Conservation (phyloP, 2,329 filamentous ascomycete species). For the Fusarium euwallaceae region DNA sequence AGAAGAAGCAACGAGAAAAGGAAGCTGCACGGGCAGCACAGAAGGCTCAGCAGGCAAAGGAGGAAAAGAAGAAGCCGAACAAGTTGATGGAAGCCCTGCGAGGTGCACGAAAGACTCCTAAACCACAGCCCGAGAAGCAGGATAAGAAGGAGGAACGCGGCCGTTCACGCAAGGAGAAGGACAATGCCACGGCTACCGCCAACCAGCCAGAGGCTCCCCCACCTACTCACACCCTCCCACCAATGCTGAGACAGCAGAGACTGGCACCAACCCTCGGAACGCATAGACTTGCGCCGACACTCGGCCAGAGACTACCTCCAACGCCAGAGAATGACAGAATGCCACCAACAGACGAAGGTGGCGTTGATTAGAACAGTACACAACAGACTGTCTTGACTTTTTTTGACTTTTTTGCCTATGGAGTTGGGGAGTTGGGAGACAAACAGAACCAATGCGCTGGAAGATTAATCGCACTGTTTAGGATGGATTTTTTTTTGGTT, state of each 20-base stretch:
- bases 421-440: not conserved
- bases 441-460: not conserved
- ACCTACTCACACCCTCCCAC: not conserved
- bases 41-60: constrained; percentile 5
- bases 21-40: not conserved
- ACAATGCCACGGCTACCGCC: not conserved
- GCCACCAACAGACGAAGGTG: constrained; percentile 14
- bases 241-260: constrained; percentile 12
- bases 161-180: constrained; percentile 7
- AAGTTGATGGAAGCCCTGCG: not conserved
- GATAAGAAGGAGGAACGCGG: constrained; percentile 8
- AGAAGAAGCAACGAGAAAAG: constrained; percentile 1
- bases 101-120: constrained; percentile 8
- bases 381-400: not conserved
- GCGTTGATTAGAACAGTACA: constrained; percentile 7
- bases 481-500: no score
- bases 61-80: not conserved
- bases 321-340: constrained; percentile 2
- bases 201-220: not conserved
- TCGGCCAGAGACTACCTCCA: constrained; percentile 11
- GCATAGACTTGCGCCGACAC: constrained; percentile 9
- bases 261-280: constrained; percentile 16
- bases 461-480: not conserved
- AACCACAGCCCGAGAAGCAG: constrained; percentile 3
- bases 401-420: not conserved